phyloP scores from a whole-genome alignment of 352 stramenopile genomes.

The Bremia lactucae region DNA sequence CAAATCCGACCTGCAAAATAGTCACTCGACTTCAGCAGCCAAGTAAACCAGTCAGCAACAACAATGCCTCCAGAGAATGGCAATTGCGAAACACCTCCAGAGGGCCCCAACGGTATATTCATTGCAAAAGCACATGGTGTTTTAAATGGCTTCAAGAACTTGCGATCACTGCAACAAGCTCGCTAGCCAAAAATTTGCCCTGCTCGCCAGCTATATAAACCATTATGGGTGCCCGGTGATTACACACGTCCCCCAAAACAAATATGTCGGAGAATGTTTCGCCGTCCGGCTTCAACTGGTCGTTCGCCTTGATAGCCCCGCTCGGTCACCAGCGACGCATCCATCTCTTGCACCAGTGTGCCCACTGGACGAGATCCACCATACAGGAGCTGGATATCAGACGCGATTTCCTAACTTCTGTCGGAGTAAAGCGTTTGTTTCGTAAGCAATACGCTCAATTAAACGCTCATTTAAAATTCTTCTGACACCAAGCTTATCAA shows the following conservation, averaged over 20 bases:
- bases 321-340: constrained; percentile 29
- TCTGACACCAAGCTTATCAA: constrained; percentile 34
- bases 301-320: constrained; percentile 40
- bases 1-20: constrained; percentile 29
- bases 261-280: constrained; percentile 40
- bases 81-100: constrained; percentile 40
- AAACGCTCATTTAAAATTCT: constrained; percentile 48
- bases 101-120: constrained; percentile 35
- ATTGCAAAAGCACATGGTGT: constrained; percentile 8
- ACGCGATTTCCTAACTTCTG: constrained; percentile 42
- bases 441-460: constrained; percentile 27
- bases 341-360: constrained; percentile 27
- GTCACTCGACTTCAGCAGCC: constrained; percentile 36
- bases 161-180: constrained; percentile 21
- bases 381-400: constrained; percentile 44
- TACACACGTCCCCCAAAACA: constrained; percentile 40
- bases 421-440: constrained; percentile 30
- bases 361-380: constrained; percentile 28
- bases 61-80: constrained; percentile 40
- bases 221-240: constrained; percentile 38
- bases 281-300: constrained; percentile 34
- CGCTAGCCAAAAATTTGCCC: constrained; percentile 26
- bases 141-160: constrained; percentile 24
- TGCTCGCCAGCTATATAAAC: constrained; percentile 30
- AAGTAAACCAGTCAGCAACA: constrained; percentile 37